Evolutionary conservation across 306 rosid genomes (phyloP).

Genomic region (Casuarina cunninghamiana): DNA sequence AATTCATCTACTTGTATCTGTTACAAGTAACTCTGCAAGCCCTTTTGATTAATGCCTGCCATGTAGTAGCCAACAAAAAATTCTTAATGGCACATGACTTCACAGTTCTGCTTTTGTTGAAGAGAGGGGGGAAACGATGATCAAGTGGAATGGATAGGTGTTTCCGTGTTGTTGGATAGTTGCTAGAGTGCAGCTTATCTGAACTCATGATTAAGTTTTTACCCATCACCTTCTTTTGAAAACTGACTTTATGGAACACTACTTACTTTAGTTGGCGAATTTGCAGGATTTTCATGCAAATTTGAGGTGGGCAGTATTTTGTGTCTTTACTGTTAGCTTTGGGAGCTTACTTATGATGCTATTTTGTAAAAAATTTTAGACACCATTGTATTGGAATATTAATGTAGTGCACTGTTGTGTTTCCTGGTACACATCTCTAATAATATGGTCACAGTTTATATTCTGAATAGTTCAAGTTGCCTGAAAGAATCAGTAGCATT

Average conservation of each 20-base stretch:
- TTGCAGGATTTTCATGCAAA: background rate
- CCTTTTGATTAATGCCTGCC: conserved; percentile 1
- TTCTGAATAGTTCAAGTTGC: background rate
- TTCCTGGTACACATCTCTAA: background rate
- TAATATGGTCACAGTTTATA: background rate
- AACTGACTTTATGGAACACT: background rate
- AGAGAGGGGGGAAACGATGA: background rate
- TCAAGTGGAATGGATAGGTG: background rate
- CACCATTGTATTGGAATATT: background rate
- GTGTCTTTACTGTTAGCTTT: conserved; percentile 1
- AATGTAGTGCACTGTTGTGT: background rate
- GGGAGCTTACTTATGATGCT: background rate
- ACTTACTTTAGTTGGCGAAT: background rate
- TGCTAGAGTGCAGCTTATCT: background rate
- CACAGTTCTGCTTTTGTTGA: background rate
- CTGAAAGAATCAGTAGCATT: background rate
- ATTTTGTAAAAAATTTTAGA: background rate
- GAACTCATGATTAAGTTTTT: background rate
- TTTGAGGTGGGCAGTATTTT: background rate
- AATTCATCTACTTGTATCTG: background rate
- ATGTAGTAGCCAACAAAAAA: background rate
- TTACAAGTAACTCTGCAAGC: background rate
- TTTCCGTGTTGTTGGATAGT: background rate
- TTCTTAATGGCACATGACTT: background rate
- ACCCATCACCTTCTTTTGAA: background rate